Base-by-base conservation (phyloP, 2,329 filamentous ascomycete species). In the Fusarium azukiicola region DNA sequence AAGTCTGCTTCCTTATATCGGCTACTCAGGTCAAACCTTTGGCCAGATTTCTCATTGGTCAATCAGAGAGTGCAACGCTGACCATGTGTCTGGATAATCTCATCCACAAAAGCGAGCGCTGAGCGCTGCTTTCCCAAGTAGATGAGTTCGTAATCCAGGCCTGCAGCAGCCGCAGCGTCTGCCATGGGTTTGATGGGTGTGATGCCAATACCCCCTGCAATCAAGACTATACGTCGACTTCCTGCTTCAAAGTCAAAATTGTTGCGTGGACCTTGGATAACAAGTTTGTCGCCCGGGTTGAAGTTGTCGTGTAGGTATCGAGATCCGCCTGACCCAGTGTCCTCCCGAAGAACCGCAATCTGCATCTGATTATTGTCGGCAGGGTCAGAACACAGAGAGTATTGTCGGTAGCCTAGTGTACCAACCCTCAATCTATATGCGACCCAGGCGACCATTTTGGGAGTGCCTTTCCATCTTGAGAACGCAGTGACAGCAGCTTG, bases 151-250 rank as follows among this genome's bases (percentile, higher is more conserved):
- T 66, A 66, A 14, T 66, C 42, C 19, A 47, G 12, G 4, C 61
- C 23, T 10, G 19, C 40, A 27, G 32, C 38, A 19, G 19, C 27
- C 17, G 61, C 61, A 44, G 36, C 61, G 5, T 32, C 61, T n/a
- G 61, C 61, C 61, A 66, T 66, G 19, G 61, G 61, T 17, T n/a
- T 66, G 14, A 66, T 66, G 61, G 61, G 61, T 47, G 61, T 66
- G 42, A 66, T 66, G 16, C 61, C 61, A 32, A 66, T 66, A 44
- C 61, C 61, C 16, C 61, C 61, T 42, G 61, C 61, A n/a, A 66
- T 66, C 13, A 66, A 47, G 21, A 66, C 27, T 19, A 40, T 66
- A 8, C 27, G 40, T 19, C 42, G 38, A 17, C 32, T 21, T 21
- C 36, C 61, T 11, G 38, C 32, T 21, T 66, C 61, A 14, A 66